Evolutionary conservation across 2,329 filamentous ascomycete genomes (phyloP).

Genomic region (Ophiostoma sp.): DNA sequence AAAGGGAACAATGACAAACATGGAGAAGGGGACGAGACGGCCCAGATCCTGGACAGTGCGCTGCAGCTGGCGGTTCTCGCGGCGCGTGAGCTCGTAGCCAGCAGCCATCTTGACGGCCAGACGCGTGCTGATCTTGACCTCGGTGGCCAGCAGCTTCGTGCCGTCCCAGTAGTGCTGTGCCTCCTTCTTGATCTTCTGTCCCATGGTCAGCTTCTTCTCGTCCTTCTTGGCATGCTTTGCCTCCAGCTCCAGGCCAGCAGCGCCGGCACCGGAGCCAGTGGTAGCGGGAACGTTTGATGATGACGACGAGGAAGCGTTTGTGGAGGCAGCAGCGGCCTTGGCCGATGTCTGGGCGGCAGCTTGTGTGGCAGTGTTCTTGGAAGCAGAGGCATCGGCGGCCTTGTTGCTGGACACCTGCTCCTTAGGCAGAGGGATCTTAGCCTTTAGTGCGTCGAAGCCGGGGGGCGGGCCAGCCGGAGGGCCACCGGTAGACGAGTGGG

Average conservation of each 20-base stretch:
- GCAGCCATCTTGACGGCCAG: slow-evolving; percentile 95
- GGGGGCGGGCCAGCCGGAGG: slow-evolving; percentile 66
- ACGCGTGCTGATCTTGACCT: slow-evolving; percentile 86
- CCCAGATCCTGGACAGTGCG: slow-evolving; percentile 90
- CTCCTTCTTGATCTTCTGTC: slow-evolving; percentile 94
- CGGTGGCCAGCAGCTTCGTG: slow-evolving; percentile 85
- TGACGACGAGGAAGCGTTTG: slow-evolving; percentile 15
- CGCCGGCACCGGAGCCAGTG: background rate
- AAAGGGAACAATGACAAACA: slow-evolving; percentile 95
- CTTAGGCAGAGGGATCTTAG: slow-evolving; percentile 73
- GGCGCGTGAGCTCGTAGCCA: slow-evolving; percentile 89
- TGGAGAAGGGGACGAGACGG: slow-evolving; percentile 88
- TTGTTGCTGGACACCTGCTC: slow-evolving; percentile 36
- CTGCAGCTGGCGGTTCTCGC: slow-evolving; percentile 87
- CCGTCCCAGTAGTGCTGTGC: slow-evolving; percentile 95
- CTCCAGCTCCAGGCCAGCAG: slow-evolving; percentile 44
- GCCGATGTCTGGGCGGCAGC: background rate
- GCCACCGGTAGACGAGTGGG: slow-evolving; percentile 45
- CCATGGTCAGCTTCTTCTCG: slow-evolving; percentile 79
- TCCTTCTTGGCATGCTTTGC: slow-evolving; percentile 59
- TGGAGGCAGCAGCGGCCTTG: slow-evolving; percentile 3
- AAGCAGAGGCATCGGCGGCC: slow-evolving; percentile 28
- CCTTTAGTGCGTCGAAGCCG: slow-evolving; percentile 84
- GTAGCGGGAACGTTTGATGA: slow-evolving; percentile 18
- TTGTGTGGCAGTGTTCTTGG: slow-evolving; percentile 29